Evolutionary conservation across 768 basidiomycete genomes (phyloP), one percentile per base, ranked within the genome.

Genomic region (Leccinum truebloodii): DNA sequence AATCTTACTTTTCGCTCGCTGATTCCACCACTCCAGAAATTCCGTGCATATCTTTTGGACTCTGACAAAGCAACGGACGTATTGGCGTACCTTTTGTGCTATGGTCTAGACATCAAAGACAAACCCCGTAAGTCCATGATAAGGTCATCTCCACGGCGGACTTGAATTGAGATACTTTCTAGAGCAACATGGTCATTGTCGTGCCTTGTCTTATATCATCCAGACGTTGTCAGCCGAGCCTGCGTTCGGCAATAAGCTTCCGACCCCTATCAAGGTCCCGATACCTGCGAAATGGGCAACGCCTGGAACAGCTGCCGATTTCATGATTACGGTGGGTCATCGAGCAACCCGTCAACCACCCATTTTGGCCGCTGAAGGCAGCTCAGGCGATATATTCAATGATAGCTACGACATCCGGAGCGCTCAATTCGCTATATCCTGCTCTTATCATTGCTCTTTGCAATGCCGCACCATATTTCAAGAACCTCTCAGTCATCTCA

Each of bases 181-280:
- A 94, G 95, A 95, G 65, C 91, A 95, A 76, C 92, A 96, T 65
- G 95, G 95, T 0, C 77, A 97, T 10, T 91, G 95, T 68, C 85
- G 96, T 59, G 87, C 92, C 5, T 77, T 95, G 34, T 94, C 94
- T 4, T 98, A 96, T 73, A 89, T 97, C 62, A 78, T 98, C 5
- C 97, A 98, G 70, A 88, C 91, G 3, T 75, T 99, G 37, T 95
- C 95, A 3, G 89, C 94, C 0, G 94, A 97, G 66, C 80, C 83
- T 32, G 78, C 82, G 0, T 96, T 98, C 67, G 92, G 89, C 2
- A 66, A 74, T n/a, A 84, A 85, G 57, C 77, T 97, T 35, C 79
- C 81, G n/a, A 80, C 77, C 52, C 85, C 88, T 3, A 77, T 93
- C 48, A 87, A 80, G 67, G 76, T 83, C 2, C 79, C 86, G 44